These are phyloP conservation scores for Neocallimastix lanati DNA, from an alignment of 192 early-diverging fungal species.

Conservation along the genomic window DNA sequence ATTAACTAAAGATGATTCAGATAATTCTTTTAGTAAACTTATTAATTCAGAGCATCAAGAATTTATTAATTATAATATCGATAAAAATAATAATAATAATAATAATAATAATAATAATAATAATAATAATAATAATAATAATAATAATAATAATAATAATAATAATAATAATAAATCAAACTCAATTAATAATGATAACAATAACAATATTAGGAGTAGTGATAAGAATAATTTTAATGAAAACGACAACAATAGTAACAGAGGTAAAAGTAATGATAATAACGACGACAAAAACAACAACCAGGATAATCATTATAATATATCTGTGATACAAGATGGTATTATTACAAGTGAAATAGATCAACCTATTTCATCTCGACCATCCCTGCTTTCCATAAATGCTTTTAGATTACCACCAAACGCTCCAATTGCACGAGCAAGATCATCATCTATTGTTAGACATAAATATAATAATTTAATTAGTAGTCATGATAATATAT, in stretches of 20 bases:
- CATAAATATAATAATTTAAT: neutral
- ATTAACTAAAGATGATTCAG: neutral
- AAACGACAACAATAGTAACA: neutral
- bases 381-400: neutral
- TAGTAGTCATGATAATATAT: neutral
- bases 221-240: neutral
- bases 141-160: no score
- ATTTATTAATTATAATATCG: neutral
- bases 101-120: no score
- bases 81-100: no score
- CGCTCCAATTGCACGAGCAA: neutral
- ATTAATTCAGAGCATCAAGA: neutral
- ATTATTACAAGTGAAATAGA: no score
- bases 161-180: no score
- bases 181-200: no score
- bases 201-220: no score
- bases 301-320: no score
- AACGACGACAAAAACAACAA: no score
- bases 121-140: no score
- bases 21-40: neutral
- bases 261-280: no score
- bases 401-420: neutral
- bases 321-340: no score
- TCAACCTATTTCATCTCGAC: neutral
- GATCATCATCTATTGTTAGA: neutral